Base-by-base conservation (phyloP, 495 filamentous ascomycete genomes). In the Immersiella caudata region DNA sequence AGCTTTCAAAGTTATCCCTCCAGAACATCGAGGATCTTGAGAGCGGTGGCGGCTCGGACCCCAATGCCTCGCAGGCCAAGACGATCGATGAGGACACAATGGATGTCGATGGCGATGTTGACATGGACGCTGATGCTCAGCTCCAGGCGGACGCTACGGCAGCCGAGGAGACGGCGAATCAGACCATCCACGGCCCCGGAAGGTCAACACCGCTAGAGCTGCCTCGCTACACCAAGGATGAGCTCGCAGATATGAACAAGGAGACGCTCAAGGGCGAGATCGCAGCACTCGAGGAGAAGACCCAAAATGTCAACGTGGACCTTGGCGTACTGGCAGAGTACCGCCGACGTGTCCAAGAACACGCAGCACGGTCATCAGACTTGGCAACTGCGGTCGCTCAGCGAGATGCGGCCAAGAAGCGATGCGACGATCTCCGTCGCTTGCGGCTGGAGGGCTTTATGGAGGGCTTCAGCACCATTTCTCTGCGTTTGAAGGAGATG, bases 401-500 rank as follows among this genome's bases (percentile, higher is more conserved):
- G 60, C 91, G 95, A 64, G 95, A 99, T 74, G 79, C 88, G 7
- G 92, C 93, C 61, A 98, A 97, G 83, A 89, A 89, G 66, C 89
- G 92, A 0, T 90, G 94, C 65, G 94, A 98, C 73, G 93, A 97
- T 54, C 88, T 98, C 56, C 90, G 95, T 7, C 91, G 91, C 4
- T 83, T 94, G 29, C 90, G 95, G 6, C 81, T 98, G 9, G 94
- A 97, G 68, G 95, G 95, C 59, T 99, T 99, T 85, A 98, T 98
- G 94, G 93, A 94, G 79, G 95, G 96, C 26, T 98, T 98, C 80
- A 89, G 89, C 75, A 89, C 86, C 63, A 99, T 99, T 75, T 97
- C 94, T n/a, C 81, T 97, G 22, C 90, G 94, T 1, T 83, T 99
- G 62, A 99, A 99, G 82, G 95, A 99, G 78, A 99, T 99, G 95